Conservation (phyloP, 2,329 filamentous ascomycete species). For the Fusarium denticulatum region DNA sequence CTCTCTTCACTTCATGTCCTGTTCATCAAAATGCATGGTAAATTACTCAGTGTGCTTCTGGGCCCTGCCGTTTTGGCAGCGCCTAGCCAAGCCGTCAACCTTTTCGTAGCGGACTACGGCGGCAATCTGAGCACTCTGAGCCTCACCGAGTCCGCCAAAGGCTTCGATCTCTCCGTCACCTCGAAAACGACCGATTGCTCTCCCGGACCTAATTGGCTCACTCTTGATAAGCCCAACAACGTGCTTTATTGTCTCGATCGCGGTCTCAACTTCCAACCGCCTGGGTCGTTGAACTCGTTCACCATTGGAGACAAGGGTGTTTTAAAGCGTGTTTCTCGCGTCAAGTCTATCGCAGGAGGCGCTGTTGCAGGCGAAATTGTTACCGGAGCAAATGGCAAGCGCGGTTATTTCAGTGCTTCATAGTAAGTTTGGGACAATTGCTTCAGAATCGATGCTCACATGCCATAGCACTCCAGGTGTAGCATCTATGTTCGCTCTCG, state of each 20-base stretch:
- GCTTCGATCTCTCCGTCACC: constrained; percentile 11
- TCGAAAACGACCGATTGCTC: constrained; percentile 25
- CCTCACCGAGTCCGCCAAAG: neutral
- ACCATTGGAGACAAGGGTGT: constrained; percentile 11
- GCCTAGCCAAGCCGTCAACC: constrained; percentile 19
- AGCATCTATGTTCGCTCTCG: constrained; percentile 23
- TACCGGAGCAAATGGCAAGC: constrained; percentile 15
- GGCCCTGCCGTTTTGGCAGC: constrained; percentile 8
- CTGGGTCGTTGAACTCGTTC: constrained; percentile 40
- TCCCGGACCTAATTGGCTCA: constrained; percentile 33
- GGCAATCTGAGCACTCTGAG: constrained; percentile 35
- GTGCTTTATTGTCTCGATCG: constrained; percentile 40
- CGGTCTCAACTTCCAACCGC: neutral
- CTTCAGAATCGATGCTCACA: neutral
- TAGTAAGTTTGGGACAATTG: constrained; percentile 20
- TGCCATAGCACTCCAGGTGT: constrained; percentile 16
- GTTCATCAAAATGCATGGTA: neutral
- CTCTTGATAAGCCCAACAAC: constrained; percentile 16
- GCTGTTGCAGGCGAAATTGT: constrained; percentile 36
- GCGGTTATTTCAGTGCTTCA: constrained; percentile 35
- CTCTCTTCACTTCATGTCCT: no score
- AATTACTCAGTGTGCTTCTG: neutral
- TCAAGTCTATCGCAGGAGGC: constrained; percentile 19
- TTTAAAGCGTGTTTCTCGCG: constrained; percentile 16
- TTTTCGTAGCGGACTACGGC: constrained; percentile 37